Percentiles rank a stretch among this genome's conserved stretches.
phyloP scores from a whole-genome alignment of 768 basidiomycete species.

The Lentinula raphanica region DNA sequence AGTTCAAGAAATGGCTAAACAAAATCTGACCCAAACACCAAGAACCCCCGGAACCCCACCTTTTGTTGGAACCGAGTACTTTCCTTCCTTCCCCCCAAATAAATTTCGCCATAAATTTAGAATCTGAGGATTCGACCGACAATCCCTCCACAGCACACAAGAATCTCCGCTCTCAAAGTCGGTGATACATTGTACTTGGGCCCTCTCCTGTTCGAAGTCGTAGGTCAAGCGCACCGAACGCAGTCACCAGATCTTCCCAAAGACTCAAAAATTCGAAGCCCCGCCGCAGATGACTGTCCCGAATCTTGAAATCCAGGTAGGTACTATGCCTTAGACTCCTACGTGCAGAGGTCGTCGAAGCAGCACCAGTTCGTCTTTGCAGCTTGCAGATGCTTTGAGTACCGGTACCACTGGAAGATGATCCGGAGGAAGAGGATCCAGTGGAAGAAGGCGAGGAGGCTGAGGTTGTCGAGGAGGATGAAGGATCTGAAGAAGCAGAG shows the following conservation, averaged over 20 bases:
- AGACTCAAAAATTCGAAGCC: not conserved
- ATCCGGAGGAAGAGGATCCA: not conserved
- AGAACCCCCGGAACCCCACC: no score
- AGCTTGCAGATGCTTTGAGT: not conserved
- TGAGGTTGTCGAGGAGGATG: constrained; percentile 9
- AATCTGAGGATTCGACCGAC: no score
- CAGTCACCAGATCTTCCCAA: not conserved
- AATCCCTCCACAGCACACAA: no score
- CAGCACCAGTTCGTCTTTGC: not conserved
- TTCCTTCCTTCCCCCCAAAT: no score
- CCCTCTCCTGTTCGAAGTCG: not conserved
- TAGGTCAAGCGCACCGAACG: not conserved
- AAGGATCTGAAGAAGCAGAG: constrained; percentile 2
- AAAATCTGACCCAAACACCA: no score
- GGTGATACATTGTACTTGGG: not conserved
- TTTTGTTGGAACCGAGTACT: no score
- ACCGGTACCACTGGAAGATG: not conserved
- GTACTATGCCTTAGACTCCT: not conserved
- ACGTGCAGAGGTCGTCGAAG: not conserved
- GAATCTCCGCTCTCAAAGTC: no score
- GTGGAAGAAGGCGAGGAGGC: constrained; percentile 3
- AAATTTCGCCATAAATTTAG: no score
- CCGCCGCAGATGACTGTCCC: not conserved
- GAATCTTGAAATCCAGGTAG: not conserved
- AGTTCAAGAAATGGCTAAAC: no score